Conservation (phyloP, 805 yeast genomes). For the Wickerhamomyces hampshirensis region DNA sequence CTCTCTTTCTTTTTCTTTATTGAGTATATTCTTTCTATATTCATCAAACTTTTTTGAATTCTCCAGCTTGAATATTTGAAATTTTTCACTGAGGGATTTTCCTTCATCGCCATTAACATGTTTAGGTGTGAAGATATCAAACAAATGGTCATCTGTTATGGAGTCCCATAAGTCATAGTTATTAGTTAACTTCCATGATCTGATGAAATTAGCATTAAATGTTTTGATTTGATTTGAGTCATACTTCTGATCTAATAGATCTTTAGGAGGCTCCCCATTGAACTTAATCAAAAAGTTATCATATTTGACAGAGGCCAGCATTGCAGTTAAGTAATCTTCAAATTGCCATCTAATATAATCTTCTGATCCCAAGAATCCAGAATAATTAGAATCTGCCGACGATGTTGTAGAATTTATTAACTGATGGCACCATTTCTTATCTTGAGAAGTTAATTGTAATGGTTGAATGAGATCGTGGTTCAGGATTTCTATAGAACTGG, state of each 20-base stretch:
- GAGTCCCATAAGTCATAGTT: constrained; percentile 51
- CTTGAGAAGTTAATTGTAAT: constrained; percentile 50
- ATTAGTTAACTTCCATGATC: constrained; percentile 49
- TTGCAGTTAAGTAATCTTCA: constrained; percentile 82
- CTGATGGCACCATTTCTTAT: constrained; percentile 69
- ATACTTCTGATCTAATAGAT: constrained; percentile 23
- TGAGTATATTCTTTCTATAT: constrained; percentile 11
- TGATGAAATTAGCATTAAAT: constrained; percentile 43
- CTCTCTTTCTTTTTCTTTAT: constrained; percentile 5
- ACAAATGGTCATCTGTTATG: constrained; percentile 64
- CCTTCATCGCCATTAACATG: constrained; percentile 28
- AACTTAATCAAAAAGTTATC: constrained; percentile 45
- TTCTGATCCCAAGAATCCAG: constrained; percentile 67
- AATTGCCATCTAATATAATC: constrained; percentile 84
- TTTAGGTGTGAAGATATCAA: constrained; percentile 53
- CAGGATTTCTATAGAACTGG: constrained; percentile 40
- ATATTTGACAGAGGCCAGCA: constrained; percentile 69
- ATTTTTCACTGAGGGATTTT: constrained; percentile 20
- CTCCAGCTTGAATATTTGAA: constrained; percentile 28
- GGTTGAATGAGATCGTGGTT: constrained; percentile 38
- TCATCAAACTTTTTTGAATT: constrained; percentile 24
- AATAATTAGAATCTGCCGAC: constrained; percentile 32
- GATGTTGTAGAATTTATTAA: constrained; percentile 41
- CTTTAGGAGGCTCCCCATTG: constrained; percentile 32
- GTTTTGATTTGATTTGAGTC: constrained; percentile 31